These are phyloP conservation scores for Aureobasidium melanogenum DNA, from an alignment of 2,329 filamentous ascomycete genomes.

Conservation along the genomic window DNA sequence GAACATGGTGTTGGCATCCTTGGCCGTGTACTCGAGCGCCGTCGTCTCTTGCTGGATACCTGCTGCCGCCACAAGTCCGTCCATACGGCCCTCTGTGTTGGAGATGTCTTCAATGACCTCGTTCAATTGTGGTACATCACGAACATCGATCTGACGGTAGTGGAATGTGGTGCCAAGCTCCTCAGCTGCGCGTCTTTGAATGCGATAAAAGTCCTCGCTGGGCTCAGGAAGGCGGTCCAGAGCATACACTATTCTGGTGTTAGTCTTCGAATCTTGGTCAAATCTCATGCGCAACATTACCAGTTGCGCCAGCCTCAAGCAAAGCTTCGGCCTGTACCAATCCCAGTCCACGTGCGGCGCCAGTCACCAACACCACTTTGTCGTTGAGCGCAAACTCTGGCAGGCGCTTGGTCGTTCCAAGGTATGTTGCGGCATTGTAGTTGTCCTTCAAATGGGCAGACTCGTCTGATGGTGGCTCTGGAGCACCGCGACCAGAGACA, in stretches of 20 bases:
- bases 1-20: conserved; percentile 55
- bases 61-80: conserved; percentile 68
- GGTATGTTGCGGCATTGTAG: conserved; percentile 21
- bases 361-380: conserved; percentile 63
- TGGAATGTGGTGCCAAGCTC: conserved; percentile 57
- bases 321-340: conserved; percentile 64
- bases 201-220: conserved; percentile 52
- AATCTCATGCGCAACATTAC: conserved; percentile 27
- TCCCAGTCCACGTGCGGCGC: conserved; percentile 64
- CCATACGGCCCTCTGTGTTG: conserved; percentile 59
- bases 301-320: conserved; percentile 64
- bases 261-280: neutral
- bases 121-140: conserved; percentile 60
- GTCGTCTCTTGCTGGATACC: conserved; percentile 76
- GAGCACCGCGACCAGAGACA: conserved; percentile 21
- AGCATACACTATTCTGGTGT: conserved; percentile 47
- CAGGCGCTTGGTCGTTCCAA: conserved; percentile 37
- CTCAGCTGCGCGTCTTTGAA: conserved; percentile 54
- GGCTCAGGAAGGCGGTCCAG: conserved; percentile 54
- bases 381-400: conserved; percentile 68
- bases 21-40: conserved; percentile 65
- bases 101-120: conserved; percentile 60
- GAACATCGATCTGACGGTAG: conserved; percentile 74
- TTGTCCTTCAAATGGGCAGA: conserved; percentile 24
- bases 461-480: conserved; percentile 24